A percentile compares a stretch with the other conserved stretches of the same genome.
phyloP scores from a whole-genome alignment of 2,329 filamentous ascomycete species.

The Fusarium aywerte region DNA sequence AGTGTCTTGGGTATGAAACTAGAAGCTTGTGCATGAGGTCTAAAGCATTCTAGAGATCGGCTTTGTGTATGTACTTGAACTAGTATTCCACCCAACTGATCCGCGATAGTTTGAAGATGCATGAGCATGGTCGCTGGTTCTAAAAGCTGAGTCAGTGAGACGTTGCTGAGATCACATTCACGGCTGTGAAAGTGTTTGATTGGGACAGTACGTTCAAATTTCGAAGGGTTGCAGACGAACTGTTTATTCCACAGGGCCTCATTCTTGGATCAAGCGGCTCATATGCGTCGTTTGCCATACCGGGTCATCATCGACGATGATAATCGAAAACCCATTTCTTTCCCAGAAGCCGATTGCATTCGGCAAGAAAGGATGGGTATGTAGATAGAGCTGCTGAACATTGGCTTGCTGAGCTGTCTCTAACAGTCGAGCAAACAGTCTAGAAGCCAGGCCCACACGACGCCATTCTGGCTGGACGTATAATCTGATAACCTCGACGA shows the following conservation, averaged over 20 bases:
- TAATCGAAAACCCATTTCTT: conserved; percentile 35
- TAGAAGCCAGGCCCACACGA: conserved; percentile 45
- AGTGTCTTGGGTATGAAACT: too few relatives aligned
- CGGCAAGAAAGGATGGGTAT: conserved; percentile 46
- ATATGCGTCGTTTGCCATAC: conserved; percentile 48
- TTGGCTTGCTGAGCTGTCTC: conserved; percentile 22
- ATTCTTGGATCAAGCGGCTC: conserved; percentile 1
- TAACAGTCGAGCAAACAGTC: conserved; percentile 31
- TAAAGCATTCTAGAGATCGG: too few relatives aligned
- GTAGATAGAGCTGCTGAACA: conserved; percentile 42
- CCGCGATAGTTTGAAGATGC: too few relatives aligned
- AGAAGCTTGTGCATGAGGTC: too few relatives aligned
- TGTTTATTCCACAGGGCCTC: background rate
- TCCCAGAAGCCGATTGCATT: conserved; percentile 46
- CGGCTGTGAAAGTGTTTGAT: background rate
- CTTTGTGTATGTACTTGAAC: too few relatives aligned
- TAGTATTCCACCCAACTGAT: too few relatives aligned
- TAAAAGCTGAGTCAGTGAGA: background rate
- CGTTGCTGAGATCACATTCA: too few relatives aligned
- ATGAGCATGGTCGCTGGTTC: too few relatives aligned
- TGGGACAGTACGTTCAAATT: background rate
- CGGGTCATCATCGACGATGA: conserved; percentile 41
- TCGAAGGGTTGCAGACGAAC: background rate
- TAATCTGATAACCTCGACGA: conserved; percentile 46
- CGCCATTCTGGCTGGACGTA: conserved; percentile 45